Percentiles rank a stretch among this genome's conserved stretches.
Evolutionary conservation across 225 moss, liverwort and hornwort species (phyloP).

Genomic region (Lunularia cruciata): DNA sequence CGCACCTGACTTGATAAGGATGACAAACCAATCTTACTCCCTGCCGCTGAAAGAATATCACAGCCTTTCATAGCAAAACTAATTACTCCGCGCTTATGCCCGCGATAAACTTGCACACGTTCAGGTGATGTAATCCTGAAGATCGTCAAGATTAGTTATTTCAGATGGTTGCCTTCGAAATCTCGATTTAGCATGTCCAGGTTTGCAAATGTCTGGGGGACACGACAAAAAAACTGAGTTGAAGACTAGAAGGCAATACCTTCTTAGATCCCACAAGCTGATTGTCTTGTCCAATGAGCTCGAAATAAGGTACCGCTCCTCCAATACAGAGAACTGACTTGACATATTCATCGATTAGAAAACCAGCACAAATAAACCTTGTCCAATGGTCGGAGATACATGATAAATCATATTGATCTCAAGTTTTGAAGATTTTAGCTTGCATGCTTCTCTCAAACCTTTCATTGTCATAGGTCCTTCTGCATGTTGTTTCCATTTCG

Average conservation of each 20-base stretch:
- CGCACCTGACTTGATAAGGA: conserved; percentile 31
- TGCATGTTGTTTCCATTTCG: not conserved
- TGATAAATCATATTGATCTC: too few relatives aligned
- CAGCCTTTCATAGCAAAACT: conserved; percentile 68
- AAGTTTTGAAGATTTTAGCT: not conserved
- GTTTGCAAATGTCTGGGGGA: too few relatives aligned
- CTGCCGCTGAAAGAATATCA: conserved; percentile 70
- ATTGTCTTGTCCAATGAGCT: conserved; percentile 75
- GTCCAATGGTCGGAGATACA: not conserved
- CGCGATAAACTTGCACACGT: conserved; percentile 65
- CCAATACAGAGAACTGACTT: conserved; percentile 66
- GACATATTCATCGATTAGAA: not conserved
- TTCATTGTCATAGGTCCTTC: too few relatives aligned
- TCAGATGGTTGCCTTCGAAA: not conserved
- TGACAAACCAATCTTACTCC: conserved; percentile 76
- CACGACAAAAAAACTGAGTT: not conserved
- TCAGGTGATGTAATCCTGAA: conserved; percentile 56
- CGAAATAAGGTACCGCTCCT: conserved; percentile 66
- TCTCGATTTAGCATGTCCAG: not conserved
- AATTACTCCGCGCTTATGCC: conserved; percentile 64
- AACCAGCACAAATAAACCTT: not conserved
- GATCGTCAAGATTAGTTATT: not conserved
- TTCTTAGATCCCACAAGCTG: conserved; percentile 79
- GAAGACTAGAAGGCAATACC: conserved; percentile 31
- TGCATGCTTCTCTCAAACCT: not conserved